A percentile compares a stretch with the other conserved stretches of the same genome.
Evolutionary conservation across 2,329 filamentous ascomycete species (phyloP).

Genomic region (Setomelanomma holmii): DNA sequence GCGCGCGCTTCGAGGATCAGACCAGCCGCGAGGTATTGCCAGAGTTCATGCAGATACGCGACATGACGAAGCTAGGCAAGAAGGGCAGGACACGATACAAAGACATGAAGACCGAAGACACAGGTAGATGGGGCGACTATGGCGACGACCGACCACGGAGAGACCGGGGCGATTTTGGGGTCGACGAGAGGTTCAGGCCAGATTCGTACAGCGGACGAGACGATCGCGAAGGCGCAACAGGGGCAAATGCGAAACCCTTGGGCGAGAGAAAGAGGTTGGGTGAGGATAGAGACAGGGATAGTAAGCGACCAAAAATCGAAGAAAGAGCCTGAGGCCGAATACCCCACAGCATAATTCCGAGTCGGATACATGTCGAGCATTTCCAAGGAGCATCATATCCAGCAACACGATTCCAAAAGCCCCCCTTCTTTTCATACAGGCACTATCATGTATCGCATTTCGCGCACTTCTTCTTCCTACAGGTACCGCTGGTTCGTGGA

Average conservation of each 20-base stretch:
- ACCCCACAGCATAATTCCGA: constrained; percentile 8
- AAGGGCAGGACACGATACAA: constrained; percentile 91
- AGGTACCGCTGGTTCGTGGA: neutral
- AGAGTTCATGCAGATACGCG: constrained; percentile 88
- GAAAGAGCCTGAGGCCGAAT: constrained; percentile 23
- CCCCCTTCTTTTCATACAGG: no score
- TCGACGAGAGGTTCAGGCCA: constrained; percentile 72
- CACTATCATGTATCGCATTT: no score
- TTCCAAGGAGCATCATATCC: no score
- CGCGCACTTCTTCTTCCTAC: no score
- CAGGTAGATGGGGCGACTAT: constrained; percentile 79
- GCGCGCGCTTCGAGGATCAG: constrained; percentile 83
- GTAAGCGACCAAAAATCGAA: constrained; percentile 54
- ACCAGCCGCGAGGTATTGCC: constrained; percentile 82
- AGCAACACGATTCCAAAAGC: no score
- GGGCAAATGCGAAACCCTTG: constrained; percentile 74
- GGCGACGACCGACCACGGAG: constrained; percentile 56
- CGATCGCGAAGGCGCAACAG: constrained; percentile 61
- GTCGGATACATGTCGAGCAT: constrained; percentile 5
- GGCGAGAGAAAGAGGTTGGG: constrained; percentile 64
- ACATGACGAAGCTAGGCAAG: constrained; percentile 91
- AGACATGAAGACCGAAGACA: constrained; percentile 89
- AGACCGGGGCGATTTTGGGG: constrained; percentile 52
- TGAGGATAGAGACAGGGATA: constrained; percentile 47
- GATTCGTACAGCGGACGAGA: constrained; percentile 59